A percentile compares a stretch with the other conserved stretches of the same genome.
Evolutionary conservation across 768 basidiomycete species (phyloP).

Genomic region (Lactarius sanguifluus): DNA sequence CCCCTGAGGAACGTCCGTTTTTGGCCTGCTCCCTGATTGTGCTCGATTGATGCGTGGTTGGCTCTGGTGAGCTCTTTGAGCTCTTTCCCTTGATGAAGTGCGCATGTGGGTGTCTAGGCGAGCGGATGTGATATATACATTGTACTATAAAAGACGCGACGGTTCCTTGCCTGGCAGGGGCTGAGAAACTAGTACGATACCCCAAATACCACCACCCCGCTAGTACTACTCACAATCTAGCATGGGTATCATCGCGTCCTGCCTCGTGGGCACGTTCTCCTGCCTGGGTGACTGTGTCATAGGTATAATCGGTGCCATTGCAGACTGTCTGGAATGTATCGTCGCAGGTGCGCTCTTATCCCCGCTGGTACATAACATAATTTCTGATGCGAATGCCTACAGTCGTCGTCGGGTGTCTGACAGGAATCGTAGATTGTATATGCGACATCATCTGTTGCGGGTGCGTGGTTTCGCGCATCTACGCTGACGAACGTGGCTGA

Average conservation of each 20-base stretch:
- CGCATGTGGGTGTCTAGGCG: neutral
- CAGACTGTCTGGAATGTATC: conserved; percentile 48
- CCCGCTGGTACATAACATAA: neutral
- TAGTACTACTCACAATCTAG: neutral
- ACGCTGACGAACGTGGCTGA: neutral
- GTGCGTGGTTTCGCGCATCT: conserved; percentile 30
- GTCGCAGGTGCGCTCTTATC: conserved; percentile 39
- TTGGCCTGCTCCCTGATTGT: neutral
- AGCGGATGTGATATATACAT: too few species aligned
- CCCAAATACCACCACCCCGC: neutral
- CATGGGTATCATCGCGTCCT: conserved; percentile 26
- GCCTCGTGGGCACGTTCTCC: conserved; percentile 32
- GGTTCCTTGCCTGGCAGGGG: too few species aligned
- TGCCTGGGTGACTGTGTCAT: conserved; percentile 48
- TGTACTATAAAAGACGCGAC: neutral
- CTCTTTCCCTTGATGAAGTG: neutral
- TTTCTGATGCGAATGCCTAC: conserved; percentile 4
- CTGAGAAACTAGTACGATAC: neutral
- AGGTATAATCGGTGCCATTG: conserved; percentile 41
- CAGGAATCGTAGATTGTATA: conserved; percentile 44
- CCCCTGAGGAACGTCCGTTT: neutral
- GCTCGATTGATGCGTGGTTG: neutral
- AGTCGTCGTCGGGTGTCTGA: conserved; percentile 46
- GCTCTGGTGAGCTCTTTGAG: too few species aligned
- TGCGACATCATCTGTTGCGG: conserved; percentile 47